Base-by-base conservation (phyloP, 116 monocot genomes). In the Dioscorea cayenensis region DNA sequence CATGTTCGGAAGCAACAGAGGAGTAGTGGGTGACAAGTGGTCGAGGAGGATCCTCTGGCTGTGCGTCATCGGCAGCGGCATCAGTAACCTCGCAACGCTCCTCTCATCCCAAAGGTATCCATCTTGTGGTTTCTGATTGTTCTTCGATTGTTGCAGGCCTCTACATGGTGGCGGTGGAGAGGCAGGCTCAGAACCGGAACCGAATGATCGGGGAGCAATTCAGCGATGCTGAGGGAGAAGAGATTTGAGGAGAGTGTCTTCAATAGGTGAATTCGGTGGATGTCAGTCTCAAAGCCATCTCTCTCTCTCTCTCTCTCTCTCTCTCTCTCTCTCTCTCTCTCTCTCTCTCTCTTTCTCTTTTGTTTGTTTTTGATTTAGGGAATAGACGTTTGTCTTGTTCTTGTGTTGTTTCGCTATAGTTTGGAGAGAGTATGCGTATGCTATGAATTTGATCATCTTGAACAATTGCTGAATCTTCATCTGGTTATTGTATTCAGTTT, bases 131-230 rank as follows among this genome's bases (percentile, higher is more conserved):
- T 16, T n/a, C 29, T 11, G 32, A 23, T 65, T 65, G 28, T 62
- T 21, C 23, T 11, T 27, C 12, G 25, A 62, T 62, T 52, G 17
- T 17, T 51, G 50, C 51, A 95, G 89, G 91, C 67, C 67, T 95
- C 63, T 95, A 86, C 78, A 72, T 91, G 65, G 86, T 91, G 73
- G 89, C 85, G 22, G 92, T 82, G 36, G 87, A 92, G 81, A 83
- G 89, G 71, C 87, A 92, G 62, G 84, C 89, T 21, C 94, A 94
- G 79, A 95, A 95, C 66, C 73, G 92, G 77, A 63, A 70, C 69
- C 76, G 84, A 35, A 75, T 65, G 71, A 77, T 95, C 67, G 67
- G 79, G 17, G 92, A 89, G 48, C 77, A 76, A 2, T 80, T 85
- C 60, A 74, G 67, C 37, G 77, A 77, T 49, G 71, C 51, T 14